Evolutionary conservation across 495 filamentous ascomycete species (phyloP), one percentile per base, ranked within the genome.

Genomic region (Daldinia decipiens): DNA sequence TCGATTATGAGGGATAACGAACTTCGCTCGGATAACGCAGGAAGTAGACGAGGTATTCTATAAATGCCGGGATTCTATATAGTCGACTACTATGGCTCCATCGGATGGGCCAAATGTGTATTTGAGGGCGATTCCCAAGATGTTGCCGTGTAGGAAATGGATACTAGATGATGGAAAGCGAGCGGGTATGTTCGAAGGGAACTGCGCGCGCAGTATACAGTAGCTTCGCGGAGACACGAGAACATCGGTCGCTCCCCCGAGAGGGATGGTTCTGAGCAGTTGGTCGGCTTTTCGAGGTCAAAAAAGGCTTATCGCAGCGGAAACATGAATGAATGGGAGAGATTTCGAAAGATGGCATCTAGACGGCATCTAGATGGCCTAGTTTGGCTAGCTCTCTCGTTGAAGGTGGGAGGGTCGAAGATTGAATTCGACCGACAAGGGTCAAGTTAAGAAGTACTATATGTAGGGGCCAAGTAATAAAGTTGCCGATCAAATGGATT

Each of bases 401-500:
- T 59, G 45, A 56, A 51, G 47, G 47, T 65, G 54, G 43, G 52
- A 59, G 55, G 51, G 12, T 65, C 58, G 31, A 71, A 31, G 52
- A 36, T 40, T 63, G 45, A 67, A 71, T 60, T 72, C 38, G 61
- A 65, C 62, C 52, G 69, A 72, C 64, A 36, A 45, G 69, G 63
- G 43, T 63, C 47, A 62, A 71, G 68, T 67, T 55, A 63, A 66
- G 63, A 43, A 53, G 51, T 29, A 53, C 5, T 54, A 54, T 54
- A 54, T 56, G 50, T 55, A 67, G 54, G 27, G 34, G 32, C 51
- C 40, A 52, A 47, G 55, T 53, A 29, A 39, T 53, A 29, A 39
- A 66, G 55, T 38, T 60, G 55, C 56, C 60, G 67, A 70, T 70
- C 67, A 60, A 59, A 65, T 65, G 27, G 15, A 59, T 47, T 59